phyloP scores from a whole-genome alignment of 352 stramenopile species.

The Globisporangium cederbergense region DNA sequence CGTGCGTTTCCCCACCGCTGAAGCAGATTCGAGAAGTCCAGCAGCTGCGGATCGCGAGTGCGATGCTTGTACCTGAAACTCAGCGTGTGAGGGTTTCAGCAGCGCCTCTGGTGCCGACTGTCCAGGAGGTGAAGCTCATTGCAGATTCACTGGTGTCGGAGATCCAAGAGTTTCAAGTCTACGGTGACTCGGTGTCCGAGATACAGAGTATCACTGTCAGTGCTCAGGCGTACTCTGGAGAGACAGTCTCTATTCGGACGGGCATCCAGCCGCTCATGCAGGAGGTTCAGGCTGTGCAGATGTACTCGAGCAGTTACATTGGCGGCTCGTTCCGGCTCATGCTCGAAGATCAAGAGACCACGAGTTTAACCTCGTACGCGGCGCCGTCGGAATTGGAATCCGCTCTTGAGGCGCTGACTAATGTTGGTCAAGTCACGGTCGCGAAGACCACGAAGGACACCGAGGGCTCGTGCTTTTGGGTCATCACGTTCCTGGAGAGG shows the following conservation, averaged over 20 bases:
- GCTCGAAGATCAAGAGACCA: slow-evolving; percentile 34
- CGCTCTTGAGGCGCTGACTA: slow-evolving; percentile 45
- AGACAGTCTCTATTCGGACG: slow-evolving; percentile 34
- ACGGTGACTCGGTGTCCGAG: slow-evolving; percentile 29
- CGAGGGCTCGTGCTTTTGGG: slow-evolving; percentile 49
- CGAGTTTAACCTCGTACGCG: slow-evolving; percentile 46
- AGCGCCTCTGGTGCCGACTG: slow-evolving; percentile 30
- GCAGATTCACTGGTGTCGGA: slow-evolving; percentile 29
- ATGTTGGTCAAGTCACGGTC: slow-evolving; percentile 34
- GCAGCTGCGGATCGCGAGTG: slow-evolving; percentile 54
- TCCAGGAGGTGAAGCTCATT: slow-evolving; percentile 35
- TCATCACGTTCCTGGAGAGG: slow-evolving; percentile 52
- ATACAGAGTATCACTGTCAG: slow-evolving; percentile 35
- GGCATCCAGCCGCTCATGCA: slow-evolving; percentile 25
- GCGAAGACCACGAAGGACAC: slow-evolving; percentile 25
- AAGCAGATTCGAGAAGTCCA: slow-evolving; percentile 79
- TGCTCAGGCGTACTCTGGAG: slow-evolving; percentile 37
- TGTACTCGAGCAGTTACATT: slow-evolving; percentile 42
- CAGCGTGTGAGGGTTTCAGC: slow-evolving; percentile 49
- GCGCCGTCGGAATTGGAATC: slow-evolving; percentile 34
- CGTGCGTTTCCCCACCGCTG: slow-evolving; percentile 65
- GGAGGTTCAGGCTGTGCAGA: slow-evolving; percentile 42
- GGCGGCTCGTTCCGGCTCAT: slow-evolving; percentile 41
- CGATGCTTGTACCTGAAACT: slow-evolving; percentile 41
- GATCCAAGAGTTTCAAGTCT: slow-evolving; percentile 51